Evolutionary conservation across 2,329 filamentous ascomycete species (phyloP), one percentile per base, ranked within the genome.

Genomic region (Leptographium lundbergii): DNA sequence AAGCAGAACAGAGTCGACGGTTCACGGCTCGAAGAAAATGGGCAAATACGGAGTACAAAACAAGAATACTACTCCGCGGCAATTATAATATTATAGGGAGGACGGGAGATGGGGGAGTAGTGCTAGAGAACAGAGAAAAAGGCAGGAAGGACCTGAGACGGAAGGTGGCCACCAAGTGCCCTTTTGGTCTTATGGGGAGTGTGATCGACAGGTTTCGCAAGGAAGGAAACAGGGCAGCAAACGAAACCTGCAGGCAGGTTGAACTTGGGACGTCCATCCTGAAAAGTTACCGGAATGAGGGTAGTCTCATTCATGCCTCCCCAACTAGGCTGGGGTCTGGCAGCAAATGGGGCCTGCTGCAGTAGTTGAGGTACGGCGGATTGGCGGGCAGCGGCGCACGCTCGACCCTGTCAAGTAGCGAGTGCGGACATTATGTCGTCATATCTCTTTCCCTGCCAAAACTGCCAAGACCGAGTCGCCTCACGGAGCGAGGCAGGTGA

Each of bases 191-290:
- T 45, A 19, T 17, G 42, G 42, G 42, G 19, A 34, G 54, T 45
- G 36, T 47, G 54, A 56, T 56, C 54, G 54, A 56, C 54, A 42
- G 53, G 53, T 53, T 55, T 25, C 36, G 48, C 48, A 22, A 39
- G 36, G 22, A 42, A 45, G 39, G 53, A 39, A 17, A 27, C 48
- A 51, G 22, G 27, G 27, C 48, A 29, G 48, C 24, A 25, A 27
- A 29, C 22, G 27, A 51, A 51, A 51, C 48, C 48, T 29, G 48
- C 27, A 34, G 36, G 53, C 22, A 55, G 36, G 52, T 32, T 9
- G 34, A 39, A 19, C 19, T 45, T 45, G 42, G 42, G 42, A 45
- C 34, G n/a, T 42, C 36, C 13, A 27, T 51, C 27, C 48, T 29
- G 27, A 19, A n/a, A 29, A n/a, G 27, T 51, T 51, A 29, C 48